phyloP scores from a whole-genome alignment of 2,329 filamentous ascomycete genomes.

The Arthrobotrys conoides region DNA sequence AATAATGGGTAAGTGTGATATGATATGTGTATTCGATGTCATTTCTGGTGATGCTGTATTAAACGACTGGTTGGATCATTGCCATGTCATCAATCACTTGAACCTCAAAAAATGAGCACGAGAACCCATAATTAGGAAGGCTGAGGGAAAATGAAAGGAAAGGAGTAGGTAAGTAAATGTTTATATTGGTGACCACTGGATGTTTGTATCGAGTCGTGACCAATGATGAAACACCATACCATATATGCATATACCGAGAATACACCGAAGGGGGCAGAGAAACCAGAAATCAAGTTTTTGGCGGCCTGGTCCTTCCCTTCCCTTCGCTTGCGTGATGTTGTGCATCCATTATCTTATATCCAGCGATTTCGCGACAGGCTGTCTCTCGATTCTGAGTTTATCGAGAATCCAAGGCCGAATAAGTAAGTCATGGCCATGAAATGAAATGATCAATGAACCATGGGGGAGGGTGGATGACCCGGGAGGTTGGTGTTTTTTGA shows the following conservation, averaged over 20 bases:
- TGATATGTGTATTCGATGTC: conserved; percentile 1
- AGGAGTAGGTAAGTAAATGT: not conserved
- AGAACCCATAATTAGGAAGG: conserved; percentile 44
- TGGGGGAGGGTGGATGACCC: conserved; percentile 4
- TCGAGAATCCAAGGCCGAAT: conserved; percentile 1
- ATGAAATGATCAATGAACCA: too few species aligned
- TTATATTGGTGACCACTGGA: conserved; percentile 6
- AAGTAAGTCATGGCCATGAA: not conserved
- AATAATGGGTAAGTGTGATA: too few species aligned
- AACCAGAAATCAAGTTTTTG: conserved; percentile 53
- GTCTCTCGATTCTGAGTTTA: conserved; percentile 21
- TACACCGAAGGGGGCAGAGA: conserved; percentile 16
- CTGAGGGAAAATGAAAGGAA: conserved; percentile 22
- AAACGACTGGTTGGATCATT: conserved; percentile 55
- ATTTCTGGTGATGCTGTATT: conserved; percentile 22
- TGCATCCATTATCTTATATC: conserved; percentile 44
- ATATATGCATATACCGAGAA: conserved; percentile 15
- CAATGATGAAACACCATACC: conserved; percentile 57
- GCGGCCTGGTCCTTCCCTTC: conserved; percentile 22
- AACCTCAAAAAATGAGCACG: conserved; percentile 43
- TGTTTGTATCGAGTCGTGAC: conserved; percentile 37
- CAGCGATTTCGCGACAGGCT: conserved; percentile 58
- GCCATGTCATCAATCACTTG: conserved; percentile 62
- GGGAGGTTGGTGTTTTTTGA: conserved; percentile 22
- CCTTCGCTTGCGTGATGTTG: conserved; percentile 60